Percentiles rank a stretch among this genome's conserved stretches.
Conservation (phyloP, 768 basidiomycete species). For the Mycena floridula region DNA sequence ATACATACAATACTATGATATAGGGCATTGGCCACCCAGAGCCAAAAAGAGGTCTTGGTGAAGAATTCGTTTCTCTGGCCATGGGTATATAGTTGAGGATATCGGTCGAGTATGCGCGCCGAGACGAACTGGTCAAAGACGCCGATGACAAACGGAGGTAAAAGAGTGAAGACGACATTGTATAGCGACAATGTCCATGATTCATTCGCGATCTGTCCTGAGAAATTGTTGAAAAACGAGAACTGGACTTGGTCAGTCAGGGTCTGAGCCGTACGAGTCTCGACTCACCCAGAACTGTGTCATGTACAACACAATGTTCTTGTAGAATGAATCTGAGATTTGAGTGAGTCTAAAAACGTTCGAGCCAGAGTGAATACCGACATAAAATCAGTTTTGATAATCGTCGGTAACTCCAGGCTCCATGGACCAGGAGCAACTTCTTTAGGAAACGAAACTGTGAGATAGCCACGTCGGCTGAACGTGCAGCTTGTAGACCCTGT, state of each 20-base stretch:
- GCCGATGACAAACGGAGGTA: constrained; percentile 96
- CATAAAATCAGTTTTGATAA: constrained; percentile 94
- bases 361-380: constrained; percentile 32
- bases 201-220: constrained; percentile 96
- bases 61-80: constrained; percentile 96
- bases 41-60: constrained; percentile 85
- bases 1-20: constrained; percentile 79
- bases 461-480: constrained; percentile 95
- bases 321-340: constrained; percentile 88
- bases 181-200: constrained; percentile 98
- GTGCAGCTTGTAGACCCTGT: constrained; percentile 94
- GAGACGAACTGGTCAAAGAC: constrained; percentile 99
- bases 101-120: constrained; percentile 91
- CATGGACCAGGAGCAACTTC: constrained; percentile 93
- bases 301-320: constrained; percentile 98
- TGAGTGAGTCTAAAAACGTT: constrained; percentile 3
- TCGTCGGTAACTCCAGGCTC: constrained; percentile 97
- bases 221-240: constrained; percentile 99
- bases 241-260: constrained; percentile 46
- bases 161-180: constrained; percentile 92
- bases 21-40: constrained; percentile 85
- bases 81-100: constrained; percentile 92
- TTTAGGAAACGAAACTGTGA: constrained; percentile 96
- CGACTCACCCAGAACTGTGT: constrained; percentile 89
- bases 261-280: neutral